Base-by-base conservation (phyloP, 441 rosid genomes). In the Syzygium syzygioides region DNA sequence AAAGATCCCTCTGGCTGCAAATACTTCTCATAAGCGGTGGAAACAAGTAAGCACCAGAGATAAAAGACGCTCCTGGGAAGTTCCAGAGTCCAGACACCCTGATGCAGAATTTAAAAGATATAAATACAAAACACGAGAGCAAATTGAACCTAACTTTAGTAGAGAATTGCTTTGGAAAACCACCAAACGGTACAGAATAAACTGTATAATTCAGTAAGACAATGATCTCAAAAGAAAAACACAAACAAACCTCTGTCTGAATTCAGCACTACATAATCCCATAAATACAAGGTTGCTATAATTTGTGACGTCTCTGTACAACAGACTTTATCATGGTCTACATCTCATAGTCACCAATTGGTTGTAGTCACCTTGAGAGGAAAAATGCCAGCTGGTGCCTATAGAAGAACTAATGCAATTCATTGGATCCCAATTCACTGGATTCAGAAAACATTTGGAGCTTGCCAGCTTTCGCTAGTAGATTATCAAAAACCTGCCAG, bases 291-390 rank as follows among this genome's bases (percentile, higher is more conserved):
- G 91, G 83, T 90, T 90, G 90, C 85, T 54, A 62, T 92, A 89
- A 90, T 89, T 87, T 86, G 89, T 86, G 92, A 92, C 86, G 91
- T 89, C 92, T 92, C 94, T 91, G 91, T 92, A 94, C 93, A 93
- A 87, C 88, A 91, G 91, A 89, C 91, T 91, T 91, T 90, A 86
- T 85, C 89, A 87, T 79, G 56, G 83, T 90, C 87, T 87, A 90
- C 88, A 88, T 90, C 90, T 88, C 88, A 86, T 87, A 90, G 90
- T 90, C 88, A 89, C 92, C 94, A 89, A 88, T 89, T 66, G 91
- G 86, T 90, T 88, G 90, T 87, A 89, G 93, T 93, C 95, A 92
- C 92, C 94, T 92, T 90, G 89, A 87, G 88, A 52, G 91, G 59
- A 64, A 90, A 79, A 86, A 87, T n/a, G 88, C 34, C 83, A 87